These are phyloP conservation scores for Candida vaughaniae DNA, from an alignment of 805 yeast genomes.

Conservation along the genomic window DNA sequence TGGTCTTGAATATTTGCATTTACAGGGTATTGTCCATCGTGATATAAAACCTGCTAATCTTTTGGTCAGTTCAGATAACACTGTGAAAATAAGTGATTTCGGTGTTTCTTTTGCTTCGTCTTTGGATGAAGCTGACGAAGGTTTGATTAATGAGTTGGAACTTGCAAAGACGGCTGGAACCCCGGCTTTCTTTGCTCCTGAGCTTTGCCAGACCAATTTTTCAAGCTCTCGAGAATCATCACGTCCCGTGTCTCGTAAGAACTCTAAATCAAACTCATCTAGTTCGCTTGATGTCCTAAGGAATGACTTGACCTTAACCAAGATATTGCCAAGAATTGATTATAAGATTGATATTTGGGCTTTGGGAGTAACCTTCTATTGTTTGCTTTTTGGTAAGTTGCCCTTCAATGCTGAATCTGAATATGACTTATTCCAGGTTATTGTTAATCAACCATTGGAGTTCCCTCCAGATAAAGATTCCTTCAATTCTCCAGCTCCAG, in stretches of 20 bases:
- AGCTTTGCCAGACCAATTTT: slow-evolving; percentile 67
- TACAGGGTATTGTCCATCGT: slow-evolving; percentile 88
- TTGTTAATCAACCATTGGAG: slow-evolving; percentile 57
- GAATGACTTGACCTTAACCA: slow-evolving; percentile 19
- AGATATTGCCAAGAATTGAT: slow-evolving; percentile 53
- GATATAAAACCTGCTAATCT: slow-evolving; percentile 95
- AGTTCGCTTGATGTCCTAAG: slow-evolving; percentile 22
- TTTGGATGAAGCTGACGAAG: slow-evolving; percentile 44
- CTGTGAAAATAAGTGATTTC: slow-evolving; percentile 92
- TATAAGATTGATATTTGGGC: slow-evolving; percentile 98
- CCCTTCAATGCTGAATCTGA: slow-evolving; percentile 90
- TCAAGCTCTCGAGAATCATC: slow-evolving; percentile 13
- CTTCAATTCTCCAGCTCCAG: slow-evolving; percentile 39
- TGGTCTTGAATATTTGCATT: slow-evolving; percentile 88
- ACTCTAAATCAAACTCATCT: slow-evolving; percentile 15
- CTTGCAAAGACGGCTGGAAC: slow-evolving; percentile 96
- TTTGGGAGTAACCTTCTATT: slow-evolving; percentile 85
- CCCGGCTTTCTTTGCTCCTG: slow-evolving; percentile 96
- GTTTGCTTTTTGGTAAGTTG: slow-evolving; percentile 80
- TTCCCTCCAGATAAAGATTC: slow-evolving; percentile 49
- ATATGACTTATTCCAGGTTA: slow-evolving; percentile 79
- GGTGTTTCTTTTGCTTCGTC: slow-evolving; percentile 83
- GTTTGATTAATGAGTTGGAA: slow-evolving; percentile 59
- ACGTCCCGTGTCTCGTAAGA: background rate
- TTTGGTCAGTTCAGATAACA: slow-evolving; percentile 63